Base-by-base conservation (phyloP, 2,329 filamentous ascomycete genomes). In the Fusarium incarnatum region DNA sequence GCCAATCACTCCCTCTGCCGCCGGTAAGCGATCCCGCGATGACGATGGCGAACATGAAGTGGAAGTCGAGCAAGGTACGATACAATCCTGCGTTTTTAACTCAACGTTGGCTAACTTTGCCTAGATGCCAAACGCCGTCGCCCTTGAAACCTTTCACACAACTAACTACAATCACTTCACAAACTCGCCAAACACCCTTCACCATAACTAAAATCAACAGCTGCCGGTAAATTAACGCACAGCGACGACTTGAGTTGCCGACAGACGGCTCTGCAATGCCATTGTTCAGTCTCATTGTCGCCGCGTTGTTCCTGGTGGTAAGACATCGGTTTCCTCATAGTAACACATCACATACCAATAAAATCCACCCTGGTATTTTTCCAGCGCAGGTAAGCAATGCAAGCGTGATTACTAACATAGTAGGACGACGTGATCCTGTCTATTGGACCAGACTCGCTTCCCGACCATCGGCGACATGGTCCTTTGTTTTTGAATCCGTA, bases 81-180 rank as follows among this genome's bases (percentile, higher is more conserved):
- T 18, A 11, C 9, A 25, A 18, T n/a, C 23, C 27, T 20, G n/a
- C 15, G 10, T 15, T 30, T 11, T 10, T 30, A 27, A 40, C 20
- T 22, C 13, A 18, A 41, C 20, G 27, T 18, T 58, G 67, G 54
- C 80, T 82, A 75, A 83, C 71, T 56, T 67, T 16, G 63, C 67
- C 41, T 72, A 80, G 86, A 86, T 76, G 76, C 80, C 78, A 88
- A 87, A 80, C 86, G 86, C 73, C 83, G 82, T 75, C 85, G 86
- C 60, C 82, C 79, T 49, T 78, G 49, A 77, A 67, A 47, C 56
- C 45, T 56, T 37, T 32, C 27, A 40, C 46, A 42, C 52, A 59
- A 66, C 74, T 75, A 73, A 73, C 63, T 42, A 44, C 53, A 54
- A 58, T 56, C 27, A 53, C 60, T 28, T 48, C 50, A 44, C 56